A percentile compares a stretch with the other conserved stretches of the same genome.
These are phyloP conservation scores for Diplosphaera chodatii DNA, from an alignment of 139 green algal genomes.

Conservation along the genomic window DNA sequence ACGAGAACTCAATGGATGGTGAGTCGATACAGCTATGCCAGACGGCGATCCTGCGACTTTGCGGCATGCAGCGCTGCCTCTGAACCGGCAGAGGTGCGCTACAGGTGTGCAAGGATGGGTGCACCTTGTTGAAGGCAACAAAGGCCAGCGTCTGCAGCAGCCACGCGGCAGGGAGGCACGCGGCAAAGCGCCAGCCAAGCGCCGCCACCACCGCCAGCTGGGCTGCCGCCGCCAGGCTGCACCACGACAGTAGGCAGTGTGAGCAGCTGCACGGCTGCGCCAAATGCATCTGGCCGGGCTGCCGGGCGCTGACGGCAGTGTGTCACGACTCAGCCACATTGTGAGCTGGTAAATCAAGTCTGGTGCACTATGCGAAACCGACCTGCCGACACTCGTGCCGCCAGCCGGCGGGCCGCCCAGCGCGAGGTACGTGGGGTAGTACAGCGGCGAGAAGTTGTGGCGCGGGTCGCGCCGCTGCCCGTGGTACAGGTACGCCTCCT, in stretches of 20 bases:
- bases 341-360: no score
- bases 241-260: no score
- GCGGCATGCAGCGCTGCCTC: no score
- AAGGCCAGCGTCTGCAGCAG: conserved; percentile 77
- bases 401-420: neutral
- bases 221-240: conserved; percentile 3
- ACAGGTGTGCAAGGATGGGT: neutral
- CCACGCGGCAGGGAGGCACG: conserved; percentile 22
- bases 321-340: no score
- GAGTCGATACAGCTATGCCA: no score
- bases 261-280: no score
- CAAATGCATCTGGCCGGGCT: no score
- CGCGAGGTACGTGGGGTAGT: conserved; percentile 73
- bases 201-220: neutral
- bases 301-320: no score
- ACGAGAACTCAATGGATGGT: neutral
- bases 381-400: neutral
- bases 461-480: conserved; percentile 62
- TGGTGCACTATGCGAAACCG: no score
- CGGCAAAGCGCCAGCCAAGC: conserved; percentile 10
- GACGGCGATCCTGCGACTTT: no score
- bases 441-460: conserved; percentile 93
- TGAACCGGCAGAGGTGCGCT: no score
- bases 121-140: conserved; percentile 77
- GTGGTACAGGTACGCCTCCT: conserved; percentile 87